A percentile compares a stretch with the other conserved stretches of the same genome.
Evolutionary conservation across 495 filamentous ascomycete genomes (phyloP).

Genomic region (Margaritispora aquatica): DNA sequence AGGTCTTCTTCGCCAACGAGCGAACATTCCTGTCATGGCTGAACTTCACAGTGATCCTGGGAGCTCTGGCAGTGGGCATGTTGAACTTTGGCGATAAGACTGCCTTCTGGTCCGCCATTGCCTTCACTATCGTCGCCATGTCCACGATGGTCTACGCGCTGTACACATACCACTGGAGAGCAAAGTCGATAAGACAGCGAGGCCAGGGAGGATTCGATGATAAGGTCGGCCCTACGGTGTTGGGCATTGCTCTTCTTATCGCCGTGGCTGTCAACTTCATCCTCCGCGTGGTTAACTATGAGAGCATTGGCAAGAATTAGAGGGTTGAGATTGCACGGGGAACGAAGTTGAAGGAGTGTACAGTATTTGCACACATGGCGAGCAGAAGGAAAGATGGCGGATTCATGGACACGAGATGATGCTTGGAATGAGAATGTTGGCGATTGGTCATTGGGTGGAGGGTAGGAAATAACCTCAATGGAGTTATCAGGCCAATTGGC

Average conservation of each 20-base stretch:
- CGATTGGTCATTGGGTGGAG: neutral
- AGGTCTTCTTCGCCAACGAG: slow-evolving; percentile 99
- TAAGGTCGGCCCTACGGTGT: slow-evolving; percentile 81
- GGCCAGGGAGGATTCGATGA: slow-evolving; percentile 97
- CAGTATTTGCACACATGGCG: neutral
- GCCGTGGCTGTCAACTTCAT: slow-evolving; percentile 94
- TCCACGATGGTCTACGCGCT: slow-evolving; percentile 92
- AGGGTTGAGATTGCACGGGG: neutral
- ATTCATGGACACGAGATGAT: neutral
- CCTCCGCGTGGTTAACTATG: slow-evolving; percentile 18
- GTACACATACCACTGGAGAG: slow-evolving; percentile 93
- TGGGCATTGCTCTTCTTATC: slow-evolving; percentile 75
- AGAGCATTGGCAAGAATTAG: slow-evolving; percentile 14
- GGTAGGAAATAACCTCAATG: neutral
- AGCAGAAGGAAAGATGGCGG: neutral
- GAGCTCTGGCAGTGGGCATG: slow-evolving; percentile 89
- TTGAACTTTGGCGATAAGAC: slow-evolving; percentile 96
- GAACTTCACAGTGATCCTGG: slow-evolving; percentile 97
- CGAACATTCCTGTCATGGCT: slow-evolving; percentile 99
- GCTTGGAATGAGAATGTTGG: neutral
- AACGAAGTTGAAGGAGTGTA: neutral
- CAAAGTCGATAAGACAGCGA: slow-evolving; percentile 81
- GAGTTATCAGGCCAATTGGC: neutral
- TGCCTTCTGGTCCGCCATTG: slow-evolving; percentile 82
- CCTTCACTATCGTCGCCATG: slow-evolving; percentile 95